phyloP scores from a whole-genome alignment of 108 stramenopile genomes.

The Nitzschia sp. region DNA sequence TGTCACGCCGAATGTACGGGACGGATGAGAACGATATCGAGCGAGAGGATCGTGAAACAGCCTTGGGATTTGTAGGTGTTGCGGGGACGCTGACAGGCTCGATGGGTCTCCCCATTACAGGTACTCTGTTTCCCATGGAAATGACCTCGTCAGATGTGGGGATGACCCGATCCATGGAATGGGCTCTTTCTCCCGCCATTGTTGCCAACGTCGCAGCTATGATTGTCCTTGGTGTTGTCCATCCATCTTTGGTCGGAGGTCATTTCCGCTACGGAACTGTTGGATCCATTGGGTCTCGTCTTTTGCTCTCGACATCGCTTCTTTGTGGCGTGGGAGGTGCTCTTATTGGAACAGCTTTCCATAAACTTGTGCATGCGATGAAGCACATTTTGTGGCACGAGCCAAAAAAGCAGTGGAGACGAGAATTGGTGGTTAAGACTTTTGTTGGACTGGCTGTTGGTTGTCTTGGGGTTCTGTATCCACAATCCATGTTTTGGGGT shows the following conservation, averaged over 20 bases:
- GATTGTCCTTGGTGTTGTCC: constrained; percentile 35
- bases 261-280: constrained; percentile 54
- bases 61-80: constrained; percentile 32
- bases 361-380: constrained; percentile 35
- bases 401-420: constrained; percentile 23
- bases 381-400: constrained; percentile 39
- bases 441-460: constrained; percentile 46
- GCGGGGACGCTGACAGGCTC: constrained; percentile 66
- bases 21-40: constrained; percentile 1
- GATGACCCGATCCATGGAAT: constrained; percentile 26
- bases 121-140: constrained; percentile 67
- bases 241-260: constrained; percentile 39
- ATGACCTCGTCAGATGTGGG: constrained; percentile 48
- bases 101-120: constrained; percentile 64
- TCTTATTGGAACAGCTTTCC: constrained; percentile 54
- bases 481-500: constrained; percentile 57
- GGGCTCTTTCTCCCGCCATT: constrained; percentile 40
- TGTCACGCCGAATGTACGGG: constrained; percentile 21
- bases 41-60: constrained; percentile 21
- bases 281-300: constrained; percentile 35
- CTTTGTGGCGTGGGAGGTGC: constrained; percentile 53
- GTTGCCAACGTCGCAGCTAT: constrained; percentile 51
- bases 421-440: constrained; percentile 31
- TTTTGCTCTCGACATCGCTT: constrained; percentile 34
- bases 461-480: constrained; percentile 33